Evolutionary conservation across 345 rosid species (phyloP).

Genomic region (Camelina neglecta): DNA sequence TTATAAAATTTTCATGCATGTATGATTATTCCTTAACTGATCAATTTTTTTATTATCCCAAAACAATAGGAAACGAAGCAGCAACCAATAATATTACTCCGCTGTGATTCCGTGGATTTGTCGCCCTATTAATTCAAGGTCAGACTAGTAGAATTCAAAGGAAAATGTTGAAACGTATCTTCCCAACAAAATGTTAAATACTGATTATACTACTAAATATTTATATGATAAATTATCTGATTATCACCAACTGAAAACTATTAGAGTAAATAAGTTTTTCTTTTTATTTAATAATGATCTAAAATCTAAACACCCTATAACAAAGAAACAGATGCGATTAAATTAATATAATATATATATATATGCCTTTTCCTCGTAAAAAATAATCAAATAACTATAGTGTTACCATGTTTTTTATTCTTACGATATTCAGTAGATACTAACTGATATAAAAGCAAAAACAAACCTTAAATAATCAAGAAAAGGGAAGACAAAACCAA

Average conservation of each 20-base stretch:
- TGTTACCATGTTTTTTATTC: background rate
- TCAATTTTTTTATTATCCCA: background rate
- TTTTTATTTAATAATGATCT: too few species aligned
- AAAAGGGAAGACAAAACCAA: slow-evolving; percentile 29
- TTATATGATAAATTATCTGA: too few species aligned
- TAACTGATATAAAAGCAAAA: too few species aligned
- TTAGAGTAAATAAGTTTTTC: too few species aligned
- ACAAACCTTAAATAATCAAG: too few species aligned
- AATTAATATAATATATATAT: background rate
- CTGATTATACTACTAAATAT: background rate
- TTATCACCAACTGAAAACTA: too few species aligned
- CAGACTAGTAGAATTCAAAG: slow-evolving; percentile 1
- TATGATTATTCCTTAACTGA: background rate
- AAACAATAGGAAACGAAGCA: background rate
- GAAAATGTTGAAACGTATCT: slow-evolving; percentile 16
- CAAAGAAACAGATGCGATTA: background rate
- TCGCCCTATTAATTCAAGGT: slow-evolving; percentile 7
- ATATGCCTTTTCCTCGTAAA: background rate
- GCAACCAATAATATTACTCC: background rate
- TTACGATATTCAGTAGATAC: background rate
- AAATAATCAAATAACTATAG: background rate
- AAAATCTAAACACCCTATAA: too few species aligned
- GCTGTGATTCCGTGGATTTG: background rate
- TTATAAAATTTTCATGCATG: slow-evolving; percentile 1
- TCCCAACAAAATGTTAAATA: background rate